Percentiles rank a stretch among this genome's conserved stretches.
phyloP scores from a whole-genome alignment of 2,329 filamentous ascomycete species.

The Fusarium keratoplasticum region DNA sequence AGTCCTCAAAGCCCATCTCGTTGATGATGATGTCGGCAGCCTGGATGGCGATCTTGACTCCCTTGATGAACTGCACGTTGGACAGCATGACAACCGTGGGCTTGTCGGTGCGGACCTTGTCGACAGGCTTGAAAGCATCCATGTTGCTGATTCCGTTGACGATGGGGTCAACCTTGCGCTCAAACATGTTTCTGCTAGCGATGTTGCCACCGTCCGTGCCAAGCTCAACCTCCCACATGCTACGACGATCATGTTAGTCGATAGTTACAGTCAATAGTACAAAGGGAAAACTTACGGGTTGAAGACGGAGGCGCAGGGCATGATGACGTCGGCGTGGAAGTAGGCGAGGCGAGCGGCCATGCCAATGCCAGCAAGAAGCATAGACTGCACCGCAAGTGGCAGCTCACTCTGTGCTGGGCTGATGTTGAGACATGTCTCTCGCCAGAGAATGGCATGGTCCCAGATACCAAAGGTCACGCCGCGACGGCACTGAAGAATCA shows the following conservation, averaged over 20 bases:
- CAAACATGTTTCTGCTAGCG: conserved; percentile 27
- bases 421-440: conserved; percentile 35
- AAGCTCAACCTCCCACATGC: conserved; percentile 37
- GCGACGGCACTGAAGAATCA: conserved; percentile 29
- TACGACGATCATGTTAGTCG: not conserved
- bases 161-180: conserved; percentile 34
- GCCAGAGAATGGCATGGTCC: conserved; percentile 37
- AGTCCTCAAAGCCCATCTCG: conserved; percentile 29
- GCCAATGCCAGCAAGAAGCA: conserved; percentile 30
- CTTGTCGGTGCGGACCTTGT: conserved; percentile 32
- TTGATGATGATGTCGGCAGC: conserved; percentile 37
- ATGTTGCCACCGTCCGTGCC: conserved; percentile 30
- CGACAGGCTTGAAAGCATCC: conserved; percentile 29
- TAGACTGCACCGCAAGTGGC: conserved; percentile 31
- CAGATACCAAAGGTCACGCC: conserved; percentile 35
- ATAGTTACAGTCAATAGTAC: not conserved
- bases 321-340: conserved; percentile 37
- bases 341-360: conserved; percentile 34
- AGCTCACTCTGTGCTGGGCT: conserved; percentile 31
- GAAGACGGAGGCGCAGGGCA: conserved; percentile 35
- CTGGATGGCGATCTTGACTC: conserved; percentile 32
- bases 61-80: conserved; percentile 38
- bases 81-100: conserved; percentile 36
- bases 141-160: conserved; percentile 39
- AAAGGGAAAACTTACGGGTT: conserved; percentile 26